Base-by-base conservation (phyloP, 345 rosid species). In the Corymbia maculata region DNA sequence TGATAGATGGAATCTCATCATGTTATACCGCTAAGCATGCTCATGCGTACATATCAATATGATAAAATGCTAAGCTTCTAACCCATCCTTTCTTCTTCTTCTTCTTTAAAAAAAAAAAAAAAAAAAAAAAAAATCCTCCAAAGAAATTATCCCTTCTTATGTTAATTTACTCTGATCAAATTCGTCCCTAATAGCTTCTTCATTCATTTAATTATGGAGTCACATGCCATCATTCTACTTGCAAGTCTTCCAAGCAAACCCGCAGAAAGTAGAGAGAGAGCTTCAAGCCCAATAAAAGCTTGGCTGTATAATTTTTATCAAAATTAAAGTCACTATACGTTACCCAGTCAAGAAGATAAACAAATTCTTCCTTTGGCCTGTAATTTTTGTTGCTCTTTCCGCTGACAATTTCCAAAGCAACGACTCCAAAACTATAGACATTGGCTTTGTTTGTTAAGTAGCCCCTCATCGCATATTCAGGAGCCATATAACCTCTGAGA, bases 401-500 rank as follows among this genome's bases (percentile, higher is more conserved):
- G 0, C 61, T 55, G 6, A 55, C 28, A 55, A 55, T 55, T 55
- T 55, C 61, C 61, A 55, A 55, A 55, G 28, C 13, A 12, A 55
- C 61, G 1, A 55, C 61, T 55, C 61, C 61, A 0, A 55, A 55
- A 6, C 61, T 55, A 4, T 55, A 55, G 61, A 55, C 61, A 55
- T 55, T 28, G 24, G 28, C 61, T 55, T 55, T 55, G 61, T 55
- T 1, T 4, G 61, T 55, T 28, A 55, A 55, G 61, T 55, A 55
- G 61, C 61, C 61, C 61, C 61, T 55, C 61, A 55, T 55, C 12
- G 88, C 99, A 90, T 97, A 96, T 91, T 97, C 99, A 7, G 99
- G 99, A 88, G 99, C 99, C 99, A 97, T 97, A 90, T 96, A 97
- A 55, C 99, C 99, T 93, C 99, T 95, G 89, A 51, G 52, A 21